These are phyloP conservation scores for Nematodospora valgi DNA, from an alignment of 805 yeast genomes.

Conservation along the genomic window DNA sequence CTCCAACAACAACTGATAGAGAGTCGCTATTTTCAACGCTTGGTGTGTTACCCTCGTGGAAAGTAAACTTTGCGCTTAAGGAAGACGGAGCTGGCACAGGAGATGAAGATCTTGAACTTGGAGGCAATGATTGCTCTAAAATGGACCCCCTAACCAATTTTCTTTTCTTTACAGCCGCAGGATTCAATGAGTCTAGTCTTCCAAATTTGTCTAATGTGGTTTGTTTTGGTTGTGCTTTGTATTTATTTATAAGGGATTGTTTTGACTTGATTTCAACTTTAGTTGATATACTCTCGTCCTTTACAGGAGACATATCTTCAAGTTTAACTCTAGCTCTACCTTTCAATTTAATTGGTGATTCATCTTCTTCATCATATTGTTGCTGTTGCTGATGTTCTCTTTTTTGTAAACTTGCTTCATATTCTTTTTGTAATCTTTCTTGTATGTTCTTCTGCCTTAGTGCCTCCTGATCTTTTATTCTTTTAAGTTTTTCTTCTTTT, in stretches of 20 bases:
- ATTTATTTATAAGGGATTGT: conserved; percentile 41
- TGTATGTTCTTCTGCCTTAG: conserved; percentile 12
- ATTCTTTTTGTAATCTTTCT: conserved; percentile 14
- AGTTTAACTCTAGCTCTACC: conserved; percentile 29
- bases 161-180: conserved; percentile 21
- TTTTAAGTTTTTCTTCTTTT: conserved; percentile 10
- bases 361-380: conserved; percentile 29
- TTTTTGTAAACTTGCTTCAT: conserved; percentile 10
- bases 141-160: conserved; percentile 28
- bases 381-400: conserved; percentile 7
- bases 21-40: not conserved
- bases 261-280: conserved; percentile 42
- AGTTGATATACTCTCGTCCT: conserved; percentile 20
- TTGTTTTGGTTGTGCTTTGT: conserved; percentile 31
- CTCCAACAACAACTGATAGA: conserved; percentile 5
- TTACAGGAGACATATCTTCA: conserved; percentile 17
- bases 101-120: conserved; percentile 9
- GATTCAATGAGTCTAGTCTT: conserved; percentile 11
- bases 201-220: conserved; percentile 22
- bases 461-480: conserved; percentile 11
- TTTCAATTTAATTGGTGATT: conserved; percentile 32
- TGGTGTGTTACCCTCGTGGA: conserved; percentile 6
- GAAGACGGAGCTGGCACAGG: conserved; percentile 11
- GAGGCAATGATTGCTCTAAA: not conserved
- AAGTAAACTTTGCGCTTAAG: conserved; percentile 7